Base-by-base conservation (phyloP, 768 basidiomycete species). In the Cystofilobasidium macerans region DNA sequence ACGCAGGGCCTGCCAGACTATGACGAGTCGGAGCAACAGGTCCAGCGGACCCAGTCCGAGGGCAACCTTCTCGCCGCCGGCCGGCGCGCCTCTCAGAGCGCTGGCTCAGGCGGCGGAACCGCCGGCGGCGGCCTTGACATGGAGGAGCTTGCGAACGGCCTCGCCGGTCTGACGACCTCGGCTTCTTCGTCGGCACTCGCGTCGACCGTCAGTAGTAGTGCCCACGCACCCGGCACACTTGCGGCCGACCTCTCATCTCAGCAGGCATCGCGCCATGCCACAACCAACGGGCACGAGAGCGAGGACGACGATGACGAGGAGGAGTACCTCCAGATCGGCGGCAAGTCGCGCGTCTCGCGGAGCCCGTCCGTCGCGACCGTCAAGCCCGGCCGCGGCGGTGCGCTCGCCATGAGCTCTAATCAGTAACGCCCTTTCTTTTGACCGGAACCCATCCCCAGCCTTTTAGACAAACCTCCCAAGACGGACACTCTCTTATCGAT, bases 1-100 rank as follows among this genome's bases (percentile, higher is more conserved):
- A 80, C 86, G 78, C 79, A 78, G 32, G 89, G 87, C 8, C 73
- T 94, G 70, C 93, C 93, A 56, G 87, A 85, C 43, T 98, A 98
- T 71, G 89, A 89, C 70, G 90, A 90, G 73, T 82, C 82, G 14
- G 77, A 78, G 67, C 43, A 78, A 66, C 43, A 56, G 16, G 35
- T 67, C n/a, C 60, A 61, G 54, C 51, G 65, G 14, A 48, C 65
- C 38, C 59, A 67, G 53, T 56, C 51, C 1, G 65, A 67, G 26
- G 36, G 36, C 16, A 67, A 67, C 36, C 53, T 67, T 28, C 43
- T 56, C 33, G 53, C 53, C n/a, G 28, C 57, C 9, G 54, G 60
- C n/a, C 53, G 54, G 3, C 48, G 36, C 32, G 64, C 57, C 0
- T 35, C 64, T 0, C 26, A 42, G 45, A 33, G 24, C 33, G 57